Percentiles rank a stretch among this genome's conserved stretches.
Evolutionary conservation across 2,329 filamentous ascomycete genomes (phyloP).

Genomic region (Fusarium tuaranense): DNA sequence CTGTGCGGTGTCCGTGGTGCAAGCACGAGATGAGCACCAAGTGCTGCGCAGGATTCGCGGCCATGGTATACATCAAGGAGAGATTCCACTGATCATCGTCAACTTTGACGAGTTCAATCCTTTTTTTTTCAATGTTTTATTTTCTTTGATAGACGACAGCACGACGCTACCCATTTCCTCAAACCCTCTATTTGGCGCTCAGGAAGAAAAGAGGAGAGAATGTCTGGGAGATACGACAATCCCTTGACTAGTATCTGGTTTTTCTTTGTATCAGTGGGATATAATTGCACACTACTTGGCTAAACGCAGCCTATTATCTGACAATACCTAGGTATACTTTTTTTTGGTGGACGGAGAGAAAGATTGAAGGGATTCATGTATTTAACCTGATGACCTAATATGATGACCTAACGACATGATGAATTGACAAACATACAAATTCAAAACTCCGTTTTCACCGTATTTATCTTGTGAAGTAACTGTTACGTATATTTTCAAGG

Average conservation of each 20-base stretch:
- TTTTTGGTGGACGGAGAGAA: neutral
- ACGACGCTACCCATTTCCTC: conserved; percentile 28
- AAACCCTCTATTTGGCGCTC: conserved; percentile 8
- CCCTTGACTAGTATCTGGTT: conserved; percentile 2
- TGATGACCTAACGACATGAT: conserved; percentile 39
- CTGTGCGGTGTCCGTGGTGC: conserved; percentile 79
- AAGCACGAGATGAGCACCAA: conserved; percentile 75
- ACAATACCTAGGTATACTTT: conserved; percentile 2
- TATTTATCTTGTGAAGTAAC: neutral
- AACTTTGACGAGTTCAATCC: neutral
- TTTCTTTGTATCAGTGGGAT: conserved; percentile 3
- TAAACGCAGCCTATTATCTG: conserved; percentile 4
- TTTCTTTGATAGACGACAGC: conserved; percentile 25
- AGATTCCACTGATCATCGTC: conserved; percentile 60
- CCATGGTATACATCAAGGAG: conserved; percentile 74
- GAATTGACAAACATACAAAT: conserved; percentile 12
- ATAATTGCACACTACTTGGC: conserved; percentile 10
- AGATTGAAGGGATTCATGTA: conserved; percentile 28
- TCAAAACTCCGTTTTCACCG: neutral
- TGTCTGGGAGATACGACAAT: conserved; percentile 12
- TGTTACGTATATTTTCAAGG: neutral
- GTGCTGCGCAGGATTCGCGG: conserved; percentile 77
- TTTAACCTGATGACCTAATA: conserved; percentile 34
- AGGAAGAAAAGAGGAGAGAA: conserved; percentile 7
- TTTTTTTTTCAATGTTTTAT: conserved; percentile 1